Percentiles rank a stretch among this genome's conserved stretches.
Conservation (phyloP, 139 green algal species). For the Zygnema circumcarinatum region DNA sequence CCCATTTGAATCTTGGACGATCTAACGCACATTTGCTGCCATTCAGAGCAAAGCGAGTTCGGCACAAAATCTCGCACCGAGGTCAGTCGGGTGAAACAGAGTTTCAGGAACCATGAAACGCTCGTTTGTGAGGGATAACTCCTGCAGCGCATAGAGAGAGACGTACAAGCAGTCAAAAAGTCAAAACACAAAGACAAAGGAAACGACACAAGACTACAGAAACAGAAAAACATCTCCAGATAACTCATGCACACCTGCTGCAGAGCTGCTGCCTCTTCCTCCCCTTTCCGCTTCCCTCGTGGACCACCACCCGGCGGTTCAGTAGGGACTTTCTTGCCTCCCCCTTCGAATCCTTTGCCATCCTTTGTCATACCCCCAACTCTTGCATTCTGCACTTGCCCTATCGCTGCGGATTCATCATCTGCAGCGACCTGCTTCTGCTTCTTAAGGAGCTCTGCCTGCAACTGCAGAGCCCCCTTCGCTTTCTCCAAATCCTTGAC, state of each 20-base stretch:
- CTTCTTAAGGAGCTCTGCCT: neutral
- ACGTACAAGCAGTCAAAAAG: neutral
- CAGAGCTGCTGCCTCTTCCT: neutral
- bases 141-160: conserved; percentile 62
- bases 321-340: neutral
- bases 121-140: conserved; percentile 91
- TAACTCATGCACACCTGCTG: too few species aligned
- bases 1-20: too few species aligned
- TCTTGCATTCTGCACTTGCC: neutral
- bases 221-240: neutral
- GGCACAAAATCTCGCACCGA: too few species aligned
- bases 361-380: neutral
- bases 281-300: neutral
- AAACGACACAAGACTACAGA: neutral
- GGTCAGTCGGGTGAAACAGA: conserved; percentile 79
- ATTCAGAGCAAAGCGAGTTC: neutral
- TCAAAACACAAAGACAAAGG: neutral
- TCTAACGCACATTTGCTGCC: neutral
- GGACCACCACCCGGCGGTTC: neutral
- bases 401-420: too few species aligned
- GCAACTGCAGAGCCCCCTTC: neutral
- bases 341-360: neutral
- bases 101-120: conserved; percentile 97
- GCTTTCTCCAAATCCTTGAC: conserved; percentile 53
- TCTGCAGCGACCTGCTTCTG: neutral